Percentiles rank a stretch among this genome's conserved stretches.
These are phyloP conservation scores for Pichia sp. DNA, from an alignment of 1,139 yeast species.

Conservation along the genomic window DNA sequence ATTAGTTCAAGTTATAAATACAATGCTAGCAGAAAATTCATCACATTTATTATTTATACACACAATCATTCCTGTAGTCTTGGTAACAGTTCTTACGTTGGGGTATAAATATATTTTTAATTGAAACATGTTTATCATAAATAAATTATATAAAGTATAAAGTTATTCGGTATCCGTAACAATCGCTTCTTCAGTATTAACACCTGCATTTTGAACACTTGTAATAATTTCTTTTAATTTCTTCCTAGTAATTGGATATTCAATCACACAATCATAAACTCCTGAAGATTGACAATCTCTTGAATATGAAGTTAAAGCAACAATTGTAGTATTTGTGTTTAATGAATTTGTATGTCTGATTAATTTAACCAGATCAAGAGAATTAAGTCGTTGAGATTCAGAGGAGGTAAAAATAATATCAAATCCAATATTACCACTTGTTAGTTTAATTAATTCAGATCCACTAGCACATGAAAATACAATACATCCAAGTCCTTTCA, in stretches of 20 bases:
- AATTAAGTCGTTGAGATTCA: slow-evolving; percentile 56
- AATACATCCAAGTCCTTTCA: slow-evolving; percentile 71
- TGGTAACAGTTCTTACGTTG: neutral
- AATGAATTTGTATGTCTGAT: slow-evolving; percentile 71
- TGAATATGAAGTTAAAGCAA: slow-evolving; percentile 69
- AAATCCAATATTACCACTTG: slow-evolving; percentile 78
- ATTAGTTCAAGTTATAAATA: slow-evolving; percentile 16
- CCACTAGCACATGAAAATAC: slow-evolving; percentile 77
- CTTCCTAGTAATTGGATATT: slow-evolving; percentile 60
- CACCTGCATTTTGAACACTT: slow-evolving; percentile 10
- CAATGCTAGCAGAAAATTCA: slow-evolving; percentile 5
- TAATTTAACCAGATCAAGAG: slow-evolving; percentile 66
- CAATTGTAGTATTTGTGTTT: slow-evolving; percentile 70
- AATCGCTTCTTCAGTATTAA: slow-evolving; percentile 26
- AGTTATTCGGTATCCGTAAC: slow-evolving; percentile 28
- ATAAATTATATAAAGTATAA: neutral
- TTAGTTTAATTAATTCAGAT: slow-evolving; percentile 74
- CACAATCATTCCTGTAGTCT: neutral
- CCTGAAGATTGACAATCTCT: slow-evolving; percentile 56
- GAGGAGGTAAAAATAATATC: slow-evolving; percentile 79
- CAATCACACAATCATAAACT: slow-evolving; percentile 67
- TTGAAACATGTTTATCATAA: neutral
- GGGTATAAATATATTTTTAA: neutral
- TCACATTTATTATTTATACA: neutral
- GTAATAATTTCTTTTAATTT: slow-evolving; percentile 31